Evolutionary conservation across 768 basidiomycete genomes (phyloP).

Genomic region (Naematelia encephala): DNA sequence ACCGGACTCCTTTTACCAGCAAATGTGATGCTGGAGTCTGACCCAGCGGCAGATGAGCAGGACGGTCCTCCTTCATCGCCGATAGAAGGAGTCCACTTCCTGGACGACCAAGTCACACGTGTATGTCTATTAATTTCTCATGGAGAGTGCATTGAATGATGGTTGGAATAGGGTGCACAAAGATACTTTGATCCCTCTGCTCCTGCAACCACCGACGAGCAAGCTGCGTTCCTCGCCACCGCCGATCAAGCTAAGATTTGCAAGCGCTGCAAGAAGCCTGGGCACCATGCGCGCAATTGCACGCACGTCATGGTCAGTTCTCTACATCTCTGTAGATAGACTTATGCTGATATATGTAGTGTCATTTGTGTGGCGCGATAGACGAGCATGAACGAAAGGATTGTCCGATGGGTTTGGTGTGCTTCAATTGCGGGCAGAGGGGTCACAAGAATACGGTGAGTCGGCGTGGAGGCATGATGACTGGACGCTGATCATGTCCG

Average conservation of each 20-base stretch:
- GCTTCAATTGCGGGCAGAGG: conserved; percentile 38
- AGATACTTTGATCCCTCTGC: conserved; percentile 33
- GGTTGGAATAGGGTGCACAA: conserved; percentile 31
- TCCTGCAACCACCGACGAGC: conserved; percentile 13
- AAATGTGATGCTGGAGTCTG: conserved; percentile 4
- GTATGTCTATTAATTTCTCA: conserved; percentile 13
- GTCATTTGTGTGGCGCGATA: conserved; percentile 37
- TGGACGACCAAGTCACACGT: conserved; percentile 35
- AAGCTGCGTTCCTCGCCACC: conserved; percentile 40
- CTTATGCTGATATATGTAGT: conserved; percentile 14
- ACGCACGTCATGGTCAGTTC: conserved; percentile 32
- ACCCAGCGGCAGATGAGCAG: conserved; percentile 5
- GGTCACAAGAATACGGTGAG: conserved; percentile 29
- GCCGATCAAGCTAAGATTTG: conserved; percentile 38
- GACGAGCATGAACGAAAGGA: conserved; percentile 39
- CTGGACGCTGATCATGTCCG: no score
- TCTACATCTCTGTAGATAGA: background rate
- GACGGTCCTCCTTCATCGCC: conserved; percentile 9
- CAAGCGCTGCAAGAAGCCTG: conserved; percentile 37
- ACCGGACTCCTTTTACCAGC: background rate
- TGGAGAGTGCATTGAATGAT: no score
- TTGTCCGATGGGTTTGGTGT: conserved; percentile 39
- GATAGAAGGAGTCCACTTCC: conserved; percentile 41
- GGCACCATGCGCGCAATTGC: conserved; percentile 32
- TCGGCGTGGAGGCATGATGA: no score